These are phyloP conservation scores for Colletotrichum noveboracense DNA, from an alignment of 2,329 filamentous ascomycete species.

Conservation along the genomic window DNA sequence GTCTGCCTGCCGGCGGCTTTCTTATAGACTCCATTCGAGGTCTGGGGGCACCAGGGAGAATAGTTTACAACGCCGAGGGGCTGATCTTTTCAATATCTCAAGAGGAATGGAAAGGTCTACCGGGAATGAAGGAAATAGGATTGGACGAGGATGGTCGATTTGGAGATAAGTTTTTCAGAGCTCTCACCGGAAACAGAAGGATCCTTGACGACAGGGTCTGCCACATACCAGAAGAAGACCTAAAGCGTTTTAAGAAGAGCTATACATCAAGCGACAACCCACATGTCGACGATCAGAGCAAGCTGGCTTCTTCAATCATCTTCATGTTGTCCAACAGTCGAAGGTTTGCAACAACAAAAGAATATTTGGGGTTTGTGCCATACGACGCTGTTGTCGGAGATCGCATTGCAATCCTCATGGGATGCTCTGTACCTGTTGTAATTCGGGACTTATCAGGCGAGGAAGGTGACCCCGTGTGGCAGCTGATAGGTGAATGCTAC, in stretches of 20 bases:
- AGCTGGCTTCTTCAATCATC: neutral
- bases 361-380: neutral
- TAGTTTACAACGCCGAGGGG: too few relatives aligned
- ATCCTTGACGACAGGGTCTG: neutral
- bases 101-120: too few relatives aligned
- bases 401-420: neutral
- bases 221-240: too few relatives aligned
- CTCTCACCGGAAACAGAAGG: neutral
- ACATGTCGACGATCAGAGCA: too few relatives aligned
- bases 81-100: rapidly evolving
- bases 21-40: too few relatives aligned
- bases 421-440: neutral
- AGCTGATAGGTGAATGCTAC: neutral
- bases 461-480: rapidly evolving
- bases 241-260: too few relatives aligned
- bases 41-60: too few relatives aligned
- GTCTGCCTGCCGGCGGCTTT: too few relatives aligned
- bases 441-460: neutral
- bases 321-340: neutral
- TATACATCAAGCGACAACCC: too few relatives aligned
- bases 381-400: neutral
- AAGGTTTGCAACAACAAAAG: neutral
- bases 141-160: too few relatives aligned
- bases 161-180: neutral
- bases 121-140: too few relatives aligned